Base-by-base conservation (phyloP, 192 early-diverging fungal species). In the Backusella circina region DNA sequence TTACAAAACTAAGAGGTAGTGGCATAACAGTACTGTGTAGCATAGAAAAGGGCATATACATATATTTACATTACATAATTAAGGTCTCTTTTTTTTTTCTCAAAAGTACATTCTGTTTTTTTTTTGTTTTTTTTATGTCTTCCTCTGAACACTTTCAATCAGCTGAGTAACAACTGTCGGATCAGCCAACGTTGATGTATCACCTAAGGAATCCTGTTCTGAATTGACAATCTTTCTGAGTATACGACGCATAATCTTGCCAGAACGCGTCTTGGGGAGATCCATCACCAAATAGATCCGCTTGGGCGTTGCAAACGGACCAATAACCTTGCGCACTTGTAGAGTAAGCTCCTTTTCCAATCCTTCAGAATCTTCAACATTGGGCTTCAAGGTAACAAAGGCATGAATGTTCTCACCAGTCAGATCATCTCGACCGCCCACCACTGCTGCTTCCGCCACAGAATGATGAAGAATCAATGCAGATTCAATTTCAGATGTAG, bases 221-320 rank as follows among this genome's bases (percentile, higher is more conserved):
- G 88, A 88, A 36, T 86, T 93, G 71, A 96, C 93, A 70, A 96
- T 89, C 89, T 98, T 98, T 80, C 96, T 87, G 83, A 98, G 85
- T 72, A 98, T 91, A 65, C 97, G 88, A 65, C 97, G 88, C 93
- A 98, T 97, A 79, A 98, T 95, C 87, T 98, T 98, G 65, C 97
- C 97, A 50, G 90, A 92, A 35, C 96, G 89, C 13, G 97, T 98
- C 86, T 98, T 97, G 72, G 97, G 97, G 67, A 97, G 86, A 83
- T 96, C 95, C 21, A 86, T 84, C 8, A 93, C 90, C 76, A 98
- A 80, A 65, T 97, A 89, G 37, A 98, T 90, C 57, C 87, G 85
- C 82, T 95, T 95, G 30, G 97, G 97, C 3, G 93, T 88, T 67
- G 97, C 97, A 77, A 98, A 96, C 8, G 97, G 93, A 2, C 97